A percentile compares a stretch with the other conserved stretches of the same genome.
Conservation (phyloP, 495 filamentous ascomycete genomes). For the Trichoderma asperelloides region DNA sequence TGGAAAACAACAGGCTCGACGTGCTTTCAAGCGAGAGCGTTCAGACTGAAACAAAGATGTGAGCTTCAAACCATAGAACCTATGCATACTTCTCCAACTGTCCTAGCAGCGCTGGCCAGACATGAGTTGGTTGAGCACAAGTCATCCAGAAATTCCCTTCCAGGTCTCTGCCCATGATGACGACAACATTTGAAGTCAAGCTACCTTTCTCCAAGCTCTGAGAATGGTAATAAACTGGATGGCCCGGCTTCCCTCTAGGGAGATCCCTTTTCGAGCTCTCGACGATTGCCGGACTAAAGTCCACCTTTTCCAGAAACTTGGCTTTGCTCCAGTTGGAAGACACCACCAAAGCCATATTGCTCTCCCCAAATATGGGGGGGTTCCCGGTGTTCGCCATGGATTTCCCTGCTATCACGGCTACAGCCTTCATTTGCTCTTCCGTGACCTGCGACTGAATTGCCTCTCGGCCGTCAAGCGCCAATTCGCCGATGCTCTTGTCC, state of each 20-base stretch:
- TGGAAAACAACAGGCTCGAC: not conserved
- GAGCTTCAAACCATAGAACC: not conserved
- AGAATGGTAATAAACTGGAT: slow-evolving; percentile 15
- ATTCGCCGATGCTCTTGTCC: slow-evolving; percentile 9
- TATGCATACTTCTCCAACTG: slow-evolving; percentile 15
- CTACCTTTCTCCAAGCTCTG: slow-evolving; percentile 18
- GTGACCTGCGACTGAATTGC: slow-evolving; percentile 36
- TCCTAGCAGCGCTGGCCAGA: slow-evolving; percentile 24
- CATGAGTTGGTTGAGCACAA: slow-evolving; percentile 17
- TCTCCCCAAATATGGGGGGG: slow-evolving; percentile 27
- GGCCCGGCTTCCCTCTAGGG: slow-evolving; percentile 14
- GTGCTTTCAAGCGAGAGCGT: not conserved
- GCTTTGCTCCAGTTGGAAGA: slow-evolving; percentile 41
- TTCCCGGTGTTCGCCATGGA: slow-evolving; percentile 12
- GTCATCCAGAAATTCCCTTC: slow-evolving; percentile 39
- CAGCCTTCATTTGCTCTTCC: slow-evolving; percentile 33
- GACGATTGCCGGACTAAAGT: slow-evolving; percentile 38
- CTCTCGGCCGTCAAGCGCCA: slow-evolving; percentile 27
- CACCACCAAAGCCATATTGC: slow-evolving; percentile 25
- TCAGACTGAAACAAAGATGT: not conserved
- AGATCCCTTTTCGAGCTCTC: not conserved
- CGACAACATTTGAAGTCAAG: slow-evolving; percentile 15
- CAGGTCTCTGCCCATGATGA: slow-evolving; percentile 31
- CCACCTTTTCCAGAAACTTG: slow-evolving; percentile 30
- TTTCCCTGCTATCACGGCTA: slow-evolving; percentile 14